These are phyloP conservation scores for Rhizopogon parksii DNA, from an alignment of 1,284 basidiomycete species.

Conservation along the genomic window DNA sequence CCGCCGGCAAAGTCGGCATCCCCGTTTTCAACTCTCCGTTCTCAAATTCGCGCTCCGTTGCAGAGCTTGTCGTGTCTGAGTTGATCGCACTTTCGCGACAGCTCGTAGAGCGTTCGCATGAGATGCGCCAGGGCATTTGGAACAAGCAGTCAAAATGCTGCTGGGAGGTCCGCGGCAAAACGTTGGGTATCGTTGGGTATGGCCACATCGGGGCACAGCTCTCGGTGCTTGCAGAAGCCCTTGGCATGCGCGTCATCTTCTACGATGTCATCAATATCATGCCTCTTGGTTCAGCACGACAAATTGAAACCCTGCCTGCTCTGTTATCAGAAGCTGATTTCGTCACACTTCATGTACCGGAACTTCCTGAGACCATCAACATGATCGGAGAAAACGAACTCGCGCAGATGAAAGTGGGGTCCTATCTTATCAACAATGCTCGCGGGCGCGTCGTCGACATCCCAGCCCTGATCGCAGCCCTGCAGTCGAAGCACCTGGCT, in stretches of 20 bases:
- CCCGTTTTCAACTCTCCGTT: constrained; percentile 99
- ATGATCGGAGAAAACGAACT: constrained; percentile 84
- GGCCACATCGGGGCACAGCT: constrained; percentile 98
- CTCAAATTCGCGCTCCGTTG: constrained; percentile 98
- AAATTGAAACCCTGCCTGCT: constrained; percentile 77
- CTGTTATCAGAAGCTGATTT: constrained; percentile 86
- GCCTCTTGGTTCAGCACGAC: constrained; percentile 92
- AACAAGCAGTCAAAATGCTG: constrained; percentile 99
- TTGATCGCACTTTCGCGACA: constrained; percentile 93
- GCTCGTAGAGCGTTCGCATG: constrained; percentile 82
- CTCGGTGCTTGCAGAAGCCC: constrained; percentile 93
- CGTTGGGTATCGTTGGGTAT: constrained; percentile 96
- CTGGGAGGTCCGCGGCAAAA: constrained; percentile 98
- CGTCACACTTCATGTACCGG: constrained; percentile 94
- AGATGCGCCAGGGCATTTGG: constrained; percentile 90
- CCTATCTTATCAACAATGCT: constrained; percentile 98
- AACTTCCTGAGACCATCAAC: constrained; percentile 91
- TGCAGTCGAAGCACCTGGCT: constrained; percentile 82
- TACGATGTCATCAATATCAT: constrained; percentile 96
- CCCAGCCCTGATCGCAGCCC: constrained; percentile 76
- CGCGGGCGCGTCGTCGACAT: constrained; percentile 95
- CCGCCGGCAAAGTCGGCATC: constrained; percentile 85
- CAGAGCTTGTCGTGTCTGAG: constrained; percentile 95
- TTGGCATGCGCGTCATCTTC: constrained; percentile 96
- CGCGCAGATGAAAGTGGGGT: constrained; percentile 88